Evolutionary conservation across 78 protist genomes (phyloP), one percentile per base, ranked within the genome.

Genomic region (Guillardia theta): DNA sequence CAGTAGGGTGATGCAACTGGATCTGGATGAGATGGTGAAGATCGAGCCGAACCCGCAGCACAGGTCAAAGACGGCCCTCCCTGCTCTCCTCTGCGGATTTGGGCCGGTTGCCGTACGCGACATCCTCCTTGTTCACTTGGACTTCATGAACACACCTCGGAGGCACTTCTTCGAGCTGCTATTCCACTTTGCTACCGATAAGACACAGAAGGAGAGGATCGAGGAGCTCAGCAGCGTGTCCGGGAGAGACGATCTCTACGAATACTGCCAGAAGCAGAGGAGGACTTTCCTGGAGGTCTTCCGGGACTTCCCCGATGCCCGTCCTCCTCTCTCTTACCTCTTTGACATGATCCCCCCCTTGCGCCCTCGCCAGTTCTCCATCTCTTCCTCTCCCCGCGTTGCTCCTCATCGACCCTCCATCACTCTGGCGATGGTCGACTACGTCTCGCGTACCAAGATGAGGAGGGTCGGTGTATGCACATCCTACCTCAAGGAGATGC

Each of bases 281-380:
- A 19, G 90, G 24, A 44, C 90, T 36, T 78, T 18, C 50, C 48
- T 78, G 15, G 90, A 78, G 90, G 39, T 78, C 50, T 46, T 95
- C 39, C 33, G 36, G 2, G 96, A 95, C 95, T 95, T 95, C 21
- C 95, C 94, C 15, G 47, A 88, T 9, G 47, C 43, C 27, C 88
- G 48, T 27, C 90, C 90, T 8, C 90, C 90, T 0, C 90, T 78
- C 44, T 36, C 10, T 15, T 43, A 37, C 48, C 90, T 78, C 10
- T 48, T 43, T 48, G 53, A 78, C 45, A 24, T 43, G 53, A 27
- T 78, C 18, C 50, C 45, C 10, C 83, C 41, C 45, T 43, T 70
- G 36, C 83, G 22, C 36, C 83, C 83, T 0, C 95, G 96, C 46
- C 30, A 18, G 41, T 95, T 64, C 87, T 70, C 93, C 43, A 93